Percentiles rank a stretch among this genome's conserved stretches.
phyloP scores from a whole-genome alignment of 2,329 filamentous ascomycete species.

The Fusarium sarcochroum region DNA sequence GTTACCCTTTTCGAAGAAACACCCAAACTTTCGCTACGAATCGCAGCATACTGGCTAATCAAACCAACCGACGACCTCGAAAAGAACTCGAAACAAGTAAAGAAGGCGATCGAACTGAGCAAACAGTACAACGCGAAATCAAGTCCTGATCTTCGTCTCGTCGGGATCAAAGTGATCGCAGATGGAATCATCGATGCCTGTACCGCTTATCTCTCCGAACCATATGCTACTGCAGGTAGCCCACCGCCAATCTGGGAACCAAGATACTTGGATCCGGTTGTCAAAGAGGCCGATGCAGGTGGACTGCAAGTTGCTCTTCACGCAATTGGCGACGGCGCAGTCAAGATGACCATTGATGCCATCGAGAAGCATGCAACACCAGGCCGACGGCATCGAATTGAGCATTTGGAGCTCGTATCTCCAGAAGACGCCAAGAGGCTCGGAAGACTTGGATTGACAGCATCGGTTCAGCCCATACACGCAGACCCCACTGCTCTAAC shows the following conservation, averaged over 20 bases:
- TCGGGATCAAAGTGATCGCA: slow-evolving; percentile 73
- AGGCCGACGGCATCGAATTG: slow-evolving; percentile 69
- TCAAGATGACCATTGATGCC: slow-evolving; percentile 68
- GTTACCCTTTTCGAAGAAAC: slow-evolving; percentile 55
- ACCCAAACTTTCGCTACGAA: slow-evolving; percentile 55
- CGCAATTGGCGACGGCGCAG: slow-evolving; percentile 72
- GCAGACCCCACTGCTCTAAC: slow-evolving; percentile 70
- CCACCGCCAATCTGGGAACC: slow-evolving; percentile 66
- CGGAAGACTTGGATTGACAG: slow-evolving; percentile 69
- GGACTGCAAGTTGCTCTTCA: slow-evolving; percentile 73
- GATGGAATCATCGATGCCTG: slow-evolving; percentile 75
- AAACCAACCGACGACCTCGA: slow-evolving; percentile 55
- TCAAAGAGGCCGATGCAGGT: slow-evolving; percentile 64
- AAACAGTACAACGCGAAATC: slow-evolving; percentile 50
- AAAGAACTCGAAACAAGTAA: slow-evolving; percentile 60
- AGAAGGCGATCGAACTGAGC: slow-evolving; percentile 62
- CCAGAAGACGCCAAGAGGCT: slow-evolving; percentile 68
- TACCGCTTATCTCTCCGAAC: slow-evolving; percentile 69
- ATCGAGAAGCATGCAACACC: slow-evolving; percentile 59
- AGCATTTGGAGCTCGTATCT: slow-evolving; percentile 72
- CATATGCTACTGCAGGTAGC: slow-evolving; percentile 63
- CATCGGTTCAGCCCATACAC: slow-evolving; percentile 69
- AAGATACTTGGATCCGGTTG: slow-evolving; percentile 65
- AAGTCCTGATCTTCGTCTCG: slow-evolving; percentile 61
- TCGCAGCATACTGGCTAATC: slow-evolving; percentile 71